Evolutionary conservation across 179 eudicot genomes (phyloP), one percentile per base, ranked within the genome.

Genomic region (Nepenthes alata): DNA sequence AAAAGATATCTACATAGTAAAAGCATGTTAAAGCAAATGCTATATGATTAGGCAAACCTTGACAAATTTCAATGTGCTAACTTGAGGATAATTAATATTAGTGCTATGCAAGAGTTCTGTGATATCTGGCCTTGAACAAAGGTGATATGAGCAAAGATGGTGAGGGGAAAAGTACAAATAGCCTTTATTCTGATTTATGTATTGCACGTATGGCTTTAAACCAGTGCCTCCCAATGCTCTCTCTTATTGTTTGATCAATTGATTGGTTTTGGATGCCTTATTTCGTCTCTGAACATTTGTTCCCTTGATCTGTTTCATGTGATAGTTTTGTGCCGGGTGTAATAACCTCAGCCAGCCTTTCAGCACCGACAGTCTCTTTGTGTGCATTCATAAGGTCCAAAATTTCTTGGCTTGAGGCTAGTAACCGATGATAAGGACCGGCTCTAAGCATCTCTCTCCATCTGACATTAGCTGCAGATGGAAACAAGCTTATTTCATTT

Each of bases 51-150:
- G 69, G 68, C 86, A 89, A 51, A 89, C 95, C 45, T 59, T 10
- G 25, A 89, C 84, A 75, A 89, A 44, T 62, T 66, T 76, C 74
- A 75, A 65, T n/a, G 69, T 64, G 76, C 75, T 77, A 38, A 86
- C 77, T 25, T 77, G 53, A 38, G 78, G 81, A 67, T 80, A 69
- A n/a, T 82, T 88, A 62, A 86, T 80, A 41, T 74, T 70, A 52
- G 86, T 80, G 96, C 96, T 91, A 86, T 84, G 94, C 96, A 89
- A 16, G 78, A 72, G 59, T 84, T 86, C 57, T 86, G 90, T 37
- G 64, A 55, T 74, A 82, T 78, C 68, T 84, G 90, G 59, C 86
- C 72, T 34, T 57, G 55, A 35, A 72, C 39, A 63, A 89, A 89
- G 34, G 39, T 41, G 39, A 80, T 56, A 49, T 86, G 86, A 25